phyloP scores from a whole-genome alignment of 2,329 filamentous ascomycete genomes.

The Penicillium sp. region DNA sequence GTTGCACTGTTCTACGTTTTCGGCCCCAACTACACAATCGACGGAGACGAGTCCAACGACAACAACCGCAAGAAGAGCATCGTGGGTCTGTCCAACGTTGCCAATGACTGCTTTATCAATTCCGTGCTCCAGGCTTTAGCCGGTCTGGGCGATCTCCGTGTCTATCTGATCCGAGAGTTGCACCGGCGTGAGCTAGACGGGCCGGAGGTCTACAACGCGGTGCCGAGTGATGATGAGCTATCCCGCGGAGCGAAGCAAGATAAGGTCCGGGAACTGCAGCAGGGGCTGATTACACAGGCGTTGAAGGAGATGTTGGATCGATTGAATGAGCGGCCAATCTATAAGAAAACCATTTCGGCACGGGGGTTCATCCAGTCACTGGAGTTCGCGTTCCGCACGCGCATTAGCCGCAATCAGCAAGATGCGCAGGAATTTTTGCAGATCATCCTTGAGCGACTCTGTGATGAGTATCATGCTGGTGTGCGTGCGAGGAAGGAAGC shows the following conservation, averaged over 20 bases:
- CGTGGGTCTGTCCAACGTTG: constrained; percentile 84
- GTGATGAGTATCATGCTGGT: constrained; percentile 91
- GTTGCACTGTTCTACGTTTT: constrained; percentile 97
- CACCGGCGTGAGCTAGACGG: constrained; percentile 81
- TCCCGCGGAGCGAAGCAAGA: constrained; percentile 44
- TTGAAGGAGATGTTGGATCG: constrained; percentile 90
- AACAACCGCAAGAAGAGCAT: constrained; percentile 77
- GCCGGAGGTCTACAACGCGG: constrained; percentile 68
- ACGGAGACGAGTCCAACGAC: constrained; percentile 66
- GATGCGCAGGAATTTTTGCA: constrained; percentile 98
- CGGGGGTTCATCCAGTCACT: constrained; percentile 79
- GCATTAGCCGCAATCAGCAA: constrained; percentile 92
- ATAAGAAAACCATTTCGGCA: constrained; percentile 90
- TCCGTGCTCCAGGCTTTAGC: constrained; percentile 91
- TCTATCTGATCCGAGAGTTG: constrained; percentile 90
- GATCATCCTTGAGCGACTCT: constrained; percentile 85
- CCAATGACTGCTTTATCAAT: constrained; percentile 97
- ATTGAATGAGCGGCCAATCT: constrained; percentile 89
- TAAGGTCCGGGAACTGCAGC: constrained; percentile 64
- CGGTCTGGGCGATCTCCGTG: constrained; percentile 80
- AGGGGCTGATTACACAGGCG: constrained; percentile 78
- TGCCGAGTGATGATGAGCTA: constrained; percentile 49
- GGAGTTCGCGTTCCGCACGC: constrained; percentile 82
- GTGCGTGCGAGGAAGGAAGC: constrained; percentile 63
- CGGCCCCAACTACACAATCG: constrained; percentile 93